Evolutionary conservation across 2,329 filamentous ascomycete genomes (phyloP).

Genomic region (Orbilia quercus): DNA sequence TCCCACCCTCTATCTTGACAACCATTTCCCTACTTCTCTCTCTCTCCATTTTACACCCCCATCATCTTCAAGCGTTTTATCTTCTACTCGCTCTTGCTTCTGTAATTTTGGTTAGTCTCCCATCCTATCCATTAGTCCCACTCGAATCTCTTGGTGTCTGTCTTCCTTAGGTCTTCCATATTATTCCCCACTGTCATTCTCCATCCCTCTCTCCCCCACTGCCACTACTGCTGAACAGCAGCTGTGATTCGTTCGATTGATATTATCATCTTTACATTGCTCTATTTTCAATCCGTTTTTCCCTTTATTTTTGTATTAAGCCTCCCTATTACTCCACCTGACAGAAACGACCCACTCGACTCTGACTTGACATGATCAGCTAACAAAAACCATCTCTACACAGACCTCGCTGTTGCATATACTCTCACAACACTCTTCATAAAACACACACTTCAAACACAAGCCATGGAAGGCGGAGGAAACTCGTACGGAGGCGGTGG

Average conservation of each 20-base stretch:
- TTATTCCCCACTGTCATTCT: background rate
- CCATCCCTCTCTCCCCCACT: background rate
- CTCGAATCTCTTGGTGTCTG: background rate
- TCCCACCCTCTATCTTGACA: conserved; percentile 38
- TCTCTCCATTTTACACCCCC: conserved; percentile 43
- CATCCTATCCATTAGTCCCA: background rate
- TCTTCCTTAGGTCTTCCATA: too few relatives aligned
- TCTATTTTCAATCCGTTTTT: too few relatives aligned
- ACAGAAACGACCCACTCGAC: background rate
- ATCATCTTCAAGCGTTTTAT: background rate
- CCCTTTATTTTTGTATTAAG: too few relatives aligned
- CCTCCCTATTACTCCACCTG: too few relatives aligned
- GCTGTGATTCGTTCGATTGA: too few relatives aligned
- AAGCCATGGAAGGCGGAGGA: conserved; percentile 64
- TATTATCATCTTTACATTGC: too few relatives aligned
- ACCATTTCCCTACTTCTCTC: conserved; percentile 29
- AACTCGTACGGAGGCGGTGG: conserved; percentile 25
- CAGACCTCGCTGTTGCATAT: background rate
- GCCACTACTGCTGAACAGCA: too few relatives aligned
- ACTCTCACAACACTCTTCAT: conserved; percentile 62
- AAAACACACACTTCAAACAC: conserved; percentile 32
- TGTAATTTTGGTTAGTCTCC: background rate
- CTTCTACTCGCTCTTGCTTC: background rate
- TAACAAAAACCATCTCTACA: background rate
- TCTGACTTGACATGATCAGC: background rate